Conservation (phyloP, 2,329 filamentous ascomycete species). For the Blastomyces emzantsi region DNA sequence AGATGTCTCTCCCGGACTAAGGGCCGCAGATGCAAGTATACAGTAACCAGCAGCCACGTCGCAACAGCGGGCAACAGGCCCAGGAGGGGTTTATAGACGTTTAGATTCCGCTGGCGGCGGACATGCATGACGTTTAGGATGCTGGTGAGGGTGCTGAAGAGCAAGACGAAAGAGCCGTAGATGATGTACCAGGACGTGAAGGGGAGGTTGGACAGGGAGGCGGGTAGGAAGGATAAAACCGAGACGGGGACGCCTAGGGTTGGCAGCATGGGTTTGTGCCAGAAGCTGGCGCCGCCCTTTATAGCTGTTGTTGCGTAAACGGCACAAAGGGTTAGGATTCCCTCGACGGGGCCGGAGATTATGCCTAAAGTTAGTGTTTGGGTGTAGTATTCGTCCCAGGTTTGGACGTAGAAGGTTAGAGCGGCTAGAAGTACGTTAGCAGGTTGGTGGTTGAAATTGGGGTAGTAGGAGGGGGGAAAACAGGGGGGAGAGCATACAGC, state of each 20-base stretch:
- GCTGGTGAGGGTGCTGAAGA: constrained; percentile 68
- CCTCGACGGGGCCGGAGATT: constrained; percentile 90
- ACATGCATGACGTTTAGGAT: constrained; percentile 76
- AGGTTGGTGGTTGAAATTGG: not conserved
- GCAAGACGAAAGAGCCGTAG: constrained; percentile 70
- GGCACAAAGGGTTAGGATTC: constrained; percentile 70
- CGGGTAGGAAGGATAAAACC: constrained; percentile 53
- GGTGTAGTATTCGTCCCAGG: constrained; percentile 99
- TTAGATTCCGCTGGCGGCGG: constrained; percentile 62
- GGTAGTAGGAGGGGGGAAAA: constrained; percentile 22
- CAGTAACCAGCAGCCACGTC: constrained; percentile 66
- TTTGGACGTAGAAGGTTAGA: constrained; percentile 96
- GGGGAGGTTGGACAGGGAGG: constrained; percentile 63
- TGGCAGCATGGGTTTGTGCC: constrained; percentile 72
- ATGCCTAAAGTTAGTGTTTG: constrained; percentile 88
- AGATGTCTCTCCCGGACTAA: constrained; percentile 72
- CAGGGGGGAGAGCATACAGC: constrained; percentile 44
- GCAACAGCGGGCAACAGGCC: constrained; percentile 74
- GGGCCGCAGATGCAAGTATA: constrained; percentile 79
- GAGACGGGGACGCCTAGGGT: constrained; percentile 59
- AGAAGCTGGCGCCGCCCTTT: constrained; percentile 83
- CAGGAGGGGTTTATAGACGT: constrained; percentile 57
- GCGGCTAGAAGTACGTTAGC: constrained; percentile 47
- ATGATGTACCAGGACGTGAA: constrained; percentile 92
- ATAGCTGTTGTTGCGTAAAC: constrained; percentile 79